Base-by-base conservation (phyloP, 306 rosid species). In the Trifolium repens region DNA sequence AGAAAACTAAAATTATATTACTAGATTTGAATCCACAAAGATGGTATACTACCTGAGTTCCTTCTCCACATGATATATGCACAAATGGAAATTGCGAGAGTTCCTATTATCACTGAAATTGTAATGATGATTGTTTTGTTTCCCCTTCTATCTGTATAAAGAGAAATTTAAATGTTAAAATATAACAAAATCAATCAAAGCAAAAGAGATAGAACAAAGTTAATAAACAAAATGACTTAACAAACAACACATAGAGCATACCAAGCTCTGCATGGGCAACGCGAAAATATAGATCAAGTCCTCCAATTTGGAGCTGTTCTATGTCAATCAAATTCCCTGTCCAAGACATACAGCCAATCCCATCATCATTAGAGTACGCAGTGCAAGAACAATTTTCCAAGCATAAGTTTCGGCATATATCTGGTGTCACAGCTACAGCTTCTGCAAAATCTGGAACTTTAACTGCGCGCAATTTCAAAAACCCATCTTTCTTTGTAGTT, bases 371-470 rank as follows among this genome's bases (percentile, higher is more conserved):
- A 44, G 50, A 12, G 12, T 44, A 12, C 6, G 50, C 50, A 14
- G 16, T 12, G 58, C 82, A 78, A 9, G 72, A 67, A 57, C 82
- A 77, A 7, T 68, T 77, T 44, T 69, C 13, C 67, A 84, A 68
- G 71, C 87, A 84, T 8, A 7, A 7, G 12, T 60, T 73, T 75
- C 27, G 37, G 42, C 87, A 80, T 1, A 0, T 8, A 7, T 69
- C 78, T 0, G 16, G 27, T 4, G 53, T 53, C 26, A 26, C 64
- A 35, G 32, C 7, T 0, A 58, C 1, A 40, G 11, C 14, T n/a
- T 73, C 46, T n/a, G 78, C 78, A 43, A 69, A 79, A 42, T 65
- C 78, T 0, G 88, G 96, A 37, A 84, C 53, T 78, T 87, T 87
- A 16, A 85, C 77, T 47, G 42, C 74, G 13, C 32, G 53, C 8